Conservation (phyloP, 768 basidiomycete species). For the Cystoderma amianthinum region DNA sequence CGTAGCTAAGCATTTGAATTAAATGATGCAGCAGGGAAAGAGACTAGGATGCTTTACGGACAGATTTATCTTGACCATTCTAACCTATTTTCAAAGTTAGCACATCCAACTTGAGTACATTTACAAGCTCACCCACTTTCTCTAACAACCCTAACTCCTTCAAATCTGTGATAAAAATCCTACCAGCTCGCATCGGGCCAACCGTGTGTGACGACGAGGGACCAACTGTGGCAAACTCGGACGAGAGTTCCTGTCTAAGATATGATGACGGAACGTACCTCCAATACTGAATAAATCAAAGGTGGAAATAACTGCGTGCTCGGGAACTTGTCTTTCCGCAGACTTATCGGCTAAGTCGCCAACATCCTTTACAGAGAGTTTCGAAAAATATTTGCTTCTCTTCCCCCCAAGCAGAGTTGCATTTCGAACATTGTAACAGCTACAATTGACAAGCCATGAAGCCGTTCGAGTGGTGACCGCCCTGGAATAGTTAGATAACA, state of each 20-base stretch:
- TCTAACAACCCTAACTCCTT: constrained; percentile 61
- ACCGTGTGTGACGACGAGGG: constrained; percentile 48
- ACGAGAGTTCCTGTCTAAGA: not conserved
- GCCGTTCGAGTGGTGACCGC: no score
- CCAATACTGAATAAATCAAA: constrained; percentile 93
- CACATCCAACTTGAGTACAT: not conserved
- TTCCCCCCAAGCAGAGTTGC: no score
- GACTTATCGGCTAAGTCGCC: not conserved
- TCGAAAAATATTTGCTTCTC: no score
- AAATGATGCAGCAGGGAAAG: constrained; percentile 1
- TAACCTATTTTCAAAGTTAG: constrained; percentile 39
- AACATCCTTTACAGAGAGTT: not conserved
- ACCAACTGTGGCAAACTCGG: constrained; percentile 26
- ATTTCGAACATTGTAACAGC: no score
- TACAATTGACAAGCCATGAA: no score
- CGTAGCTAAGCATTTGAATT: constrained; percentile 52
- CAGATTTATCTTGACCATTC: constrained; percentile 80
- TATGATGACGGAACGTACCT: constrained; percentile 34
- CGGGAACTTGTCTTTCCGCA: constrained; percentile 26
- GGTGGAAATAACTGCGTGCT: constrained; percentile 89
- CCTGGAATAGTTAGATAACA: no score
- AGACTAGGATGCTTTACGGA: constrained; percentile 27
- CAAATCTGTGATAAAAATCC: constrained; percentile 79
- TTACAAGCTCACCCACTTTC: constrained; percentile 31
- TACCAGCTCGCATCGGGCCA: constrained; percentile 79